A percentile compares a stretch with the other conserved stretches of the same genome.
These are phyloP conservation scores for Boechera divaricarpa DNA, from an alignment of 345 rosid species.

Conservation along the genomic window DNA sequence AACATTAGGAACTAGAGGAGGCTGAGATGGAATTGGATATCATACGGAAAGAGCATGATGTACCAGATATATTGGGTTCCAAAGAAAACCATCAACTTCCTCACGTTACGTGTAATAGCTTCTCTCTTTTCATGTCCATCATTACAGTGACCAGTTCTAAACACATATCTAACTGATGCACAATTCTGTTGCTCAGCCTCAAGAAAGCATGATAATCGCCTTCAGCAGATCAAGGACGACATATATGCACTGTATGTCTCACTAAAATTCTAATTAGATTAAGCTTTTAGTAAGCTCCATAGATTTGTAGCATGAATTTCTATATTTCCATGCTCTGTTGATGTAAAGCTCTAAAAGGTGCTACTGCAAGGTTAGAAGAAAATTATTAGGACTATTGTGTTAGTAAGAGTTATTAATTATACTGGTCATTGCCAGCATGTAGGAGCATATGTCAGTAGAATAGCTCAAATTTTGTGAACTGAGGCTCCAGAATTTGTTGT, in stretches of 20 bases:
- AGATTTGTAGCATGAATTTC: not conserved
- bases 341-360: not conserved
- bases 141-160: slow-evolving; percentile 3
- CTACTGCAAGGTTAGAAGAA: not conserved
- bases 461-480: not conserved
- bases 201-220: slow-evolving; percentile 54
- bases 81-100: slow-evolving; percentile 47
- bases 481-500: not conserved
- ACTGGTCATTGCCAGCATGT: slow-evolving; percentile 19
- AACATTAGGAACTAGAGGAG: slow-evolving; percentile 70
- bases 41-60: slow-evolving; percentile 54
- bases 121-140: not conserved
- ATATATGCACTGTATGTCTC: slow-evolving; percentile 63
- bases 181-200: slow-evolving; percentile 53
- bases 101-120: slow-evolving; percentile 46
- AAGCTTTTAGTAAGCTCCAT: not conserved
- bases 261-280: not conserved
- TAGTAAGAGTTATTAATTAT: not conserved
- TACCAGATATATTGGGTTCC: slow-evolving; percentile 45
- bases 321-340: not conserved
- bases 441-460: not conserved
- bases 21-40: slow-evolving; percentile 76
- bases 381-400: not conserved
- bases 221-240: slow-evolving; percentile 71
- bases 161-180: slow-evolving; percentile 10